Evolutionary conservation across 2,329 filamentous ascomycete genomes (phyloP).

Genomic region (Penicillium capsulatum): DNA sequence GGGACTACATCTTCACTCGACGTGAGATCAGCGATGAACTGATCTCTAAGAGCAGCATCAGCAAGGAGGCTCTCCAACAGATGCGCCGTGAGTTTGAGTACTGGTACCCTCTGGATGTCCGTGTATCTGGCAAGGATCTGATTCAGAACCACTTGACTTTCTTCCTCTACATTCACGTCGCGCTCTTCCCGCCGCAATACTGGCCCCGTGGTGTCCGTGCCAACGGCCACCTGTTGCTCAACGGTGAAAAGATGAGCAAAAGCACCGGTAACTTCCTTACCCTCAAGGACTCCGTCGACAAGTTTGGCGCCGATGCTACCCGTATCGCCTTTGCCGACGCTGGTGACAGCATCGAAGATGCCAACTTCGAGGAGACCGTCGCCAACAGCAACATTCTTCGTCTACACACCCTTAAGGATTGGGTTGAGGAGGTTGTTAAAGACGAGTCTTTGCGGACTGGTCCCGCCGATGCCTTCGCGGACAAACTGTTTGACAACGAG

Average conservation of each 20-base stretch:
- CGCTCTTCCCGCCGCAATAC: constrained; percentile 80
- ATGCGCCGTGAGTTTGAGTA: constrained; percentile 94
- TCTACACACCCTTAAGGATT: constrained; percentile 77
- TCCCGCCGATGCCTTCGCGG: constrained; percentile 71
- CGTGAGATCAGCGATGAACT: constrained; percentile 65
- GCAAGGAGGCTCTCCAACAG: constrained; percentile 66
- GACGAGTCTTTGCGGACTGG: constrained; percentile 75
- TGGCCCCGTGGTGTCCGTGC: constrained; percentile 83
- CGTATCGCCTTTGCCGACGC: constrained; percentile 90
- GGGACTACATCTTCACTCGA: constrained; percentile 90
- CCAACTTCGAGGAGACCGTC: constrained; percentile 94
- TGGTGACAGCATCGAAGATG: constrained; percentile 89
- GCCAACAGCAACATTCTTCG: constrained; percentile 88
- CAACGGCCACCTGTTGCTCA: constrained; percentile 90
- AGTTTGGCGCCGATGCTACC: constrained; percentile 91
- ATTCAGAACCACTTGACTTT: constrained; percentile 94
- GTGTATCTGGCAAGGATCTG: constrained; percentile 86
- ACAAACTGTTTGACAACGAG: constrained; percentile 89
- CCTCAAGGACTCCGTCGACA: constrained; percentile 74
- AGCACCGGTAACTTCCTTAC: constrained; percentile 97
- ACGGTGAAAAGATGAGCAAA: constrained; percentile 98
- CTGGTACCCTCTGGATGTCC: constrained; percentile 89
- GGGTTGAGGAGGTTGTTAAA: constrained; percentile 80
- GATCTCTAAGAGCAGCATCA: constrained; percentile 63
- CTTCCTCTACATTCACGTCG: constrained; percentile 89